Conservation (phyloP, 2,329 filamentous ascomycete genomes). For the Trichophyton rubrum region DNA sequence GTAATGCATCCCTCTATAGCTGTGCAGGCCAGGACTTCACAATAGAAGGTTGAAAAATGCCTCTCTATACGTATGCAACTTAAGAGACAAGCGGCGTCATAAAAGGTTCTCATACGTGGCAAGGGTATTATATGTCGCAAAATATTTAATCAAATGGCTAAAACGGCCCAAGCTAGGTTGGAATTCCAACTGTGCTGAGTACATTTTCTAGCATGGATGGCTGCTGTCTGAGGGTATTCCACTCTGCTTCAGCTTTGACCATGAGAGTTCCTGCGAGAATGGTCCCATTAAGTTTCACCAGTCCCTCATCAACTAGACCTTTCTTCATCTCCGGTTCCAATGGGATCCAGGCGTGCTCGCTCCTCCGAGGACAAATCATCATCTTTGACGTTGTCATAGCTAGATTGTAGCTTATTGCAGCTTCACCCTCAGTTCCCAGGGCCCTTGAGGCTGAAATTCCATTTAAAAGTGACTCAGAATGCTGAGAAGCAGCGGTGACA, state of each 20-base stretch:
- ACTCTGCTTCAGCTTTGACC: slow-evolving; percentile 45
- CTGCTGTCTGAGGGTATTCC: slow-evolving; percentile 35
- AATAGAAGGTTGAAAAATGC: too few relatives aligned
- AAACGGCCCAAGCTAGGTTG: neutral
- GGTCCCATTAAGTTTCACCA: slow-evolving; percentile 45
- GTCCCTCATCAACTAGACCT: slow-evolving; percentile 21
- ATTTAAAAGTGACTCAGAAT: neutral
- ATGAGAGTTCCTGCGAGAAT: slow-evolving; percentile 46
- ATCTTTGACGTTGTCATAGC: slow-evolving; percentile 44
- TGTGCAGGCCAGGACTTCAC: too few relatives aligned
- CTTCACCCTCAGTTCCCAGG: slow-evolving; percentile 20
- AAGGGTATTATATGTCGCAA: neutral
- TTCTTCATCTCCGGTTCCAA: slow-evolving; percentile 26
- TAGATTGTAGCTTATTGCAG: slow-evolving; percentile 46
- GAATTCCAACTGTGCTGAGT: slow-evolving; percentile 31
- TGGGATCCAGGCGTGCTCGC: slow-evolving; percentile 33
- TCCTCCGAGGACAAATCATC: slow-evolving; percentile 41
- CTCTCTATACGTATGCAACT: neutral
- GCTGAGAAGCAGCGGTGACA: slow-evolving; percentile 2
- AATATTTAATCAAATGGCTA: neutral
- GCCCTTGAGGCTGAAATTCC: neutral
- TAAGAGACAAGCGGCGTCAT: neutral
- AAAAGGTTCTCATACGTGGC: neutral
- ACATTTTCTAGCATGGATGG: slow-evolving; percentile 33
- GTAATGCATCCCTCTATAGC: neutral